phyloP scores from a whole-genome alignment of 176 grass and related monocot species.

The Paspalum notatum region DNA sequence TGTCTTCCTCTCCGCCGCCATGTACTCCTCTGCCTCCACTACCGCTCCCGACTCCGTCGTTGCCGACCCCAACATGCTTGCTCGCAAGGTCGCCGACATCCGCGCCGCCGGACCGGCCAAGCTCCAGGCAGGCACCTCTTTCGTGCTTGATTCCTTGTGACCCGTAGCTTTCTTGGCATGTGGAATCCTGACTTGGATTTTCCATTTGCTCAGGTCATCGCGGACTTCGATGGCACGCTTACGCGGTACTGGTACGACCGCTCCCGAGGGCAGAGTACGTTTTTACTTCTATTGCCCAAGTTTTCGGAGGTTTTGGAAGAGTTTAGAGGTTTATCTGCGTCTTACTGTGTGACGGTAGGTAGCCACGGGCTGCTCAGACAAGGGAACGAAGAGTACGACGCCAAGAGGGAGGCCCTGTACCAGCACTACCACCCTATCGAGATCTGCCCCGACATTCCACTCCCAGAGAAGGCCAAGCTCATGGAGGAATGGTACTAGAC shows the following conservation, averaged over 20 bases:
- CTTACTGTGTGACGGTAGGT: constrained; percentile 40
- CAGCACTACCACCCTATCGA: constrained; percentile 93
- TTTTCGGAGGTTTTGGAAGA: neutral
- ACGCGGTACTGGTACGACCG: constrained; percentile 90
- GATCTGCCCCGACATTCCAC: constrained; percentile 73
- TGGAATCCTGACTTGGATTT: neutral
- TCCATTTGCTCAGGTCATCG: constrained; percentile 62
- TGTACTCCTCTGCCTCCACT: constrained; percentile 17
- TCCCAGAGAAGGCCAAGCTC: constrained; percentile 82
- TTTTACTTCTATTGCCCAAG: constrained; percentile 5
- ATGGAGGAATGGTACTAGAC: constrained; percentile 82
- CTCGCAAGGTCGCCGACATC: constrained; percentile 54
- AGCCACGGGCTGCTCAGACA: constrained; percentile 91
- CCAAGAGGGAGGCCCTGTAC: constrained; percentile 82
- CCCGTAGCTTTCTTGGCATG: neutral
- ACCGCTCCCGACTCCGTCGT: constrained; percentile 15
- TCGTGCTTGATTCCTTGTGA: neutral
- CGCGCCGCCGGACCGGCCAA: constrained; percentile 49
- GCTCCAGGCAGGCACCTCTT: constrained; percentile 39
- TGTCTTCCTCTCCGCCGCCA: neutral
- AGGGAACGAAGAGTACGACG: constrained; percentile 74
- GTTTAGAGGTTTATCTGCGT: constrained; percentile 17
- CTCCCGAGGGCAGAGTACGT: constrained; percentile 80
- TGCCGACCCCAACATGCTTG: constrained; percentile 26
- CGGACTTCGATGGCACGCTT: constrained; percentile 94